A percentile compares a stretch with the other conserved stretches of the same genome.
Conservation (phyloP, 2,329 filamentous ascomycete genomes). For the Penicillium sp. region DNA sequence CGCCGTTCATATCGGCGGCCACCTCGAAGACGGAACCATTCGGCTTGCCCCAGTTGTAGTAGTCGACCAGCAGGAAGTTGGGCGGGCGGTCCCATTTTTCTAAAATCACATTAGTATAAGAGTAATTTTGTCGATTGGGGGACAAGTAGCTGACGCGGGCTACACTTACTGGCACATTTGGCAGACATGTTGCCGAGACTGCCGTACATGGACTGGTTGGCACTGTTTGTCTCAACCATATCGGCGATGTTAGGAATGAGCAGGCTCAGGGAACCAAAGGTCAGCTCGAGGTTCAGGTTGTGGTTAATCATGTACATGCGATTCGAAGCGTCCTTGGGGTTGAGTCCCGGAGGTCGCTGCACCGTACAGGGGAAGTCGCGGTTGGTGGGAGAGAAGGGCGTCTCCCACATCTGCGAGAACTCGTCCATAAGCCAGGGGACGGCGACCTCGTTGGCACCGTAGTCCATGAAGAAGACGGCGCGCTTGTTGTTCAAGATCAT, state of each 20-base stretch:
- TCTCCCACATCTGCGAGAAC: conserved; percentile 89
- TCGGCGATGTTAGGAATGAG: conserved; percentile 73
- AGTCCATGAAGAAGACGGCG: conserved; percentile 82
- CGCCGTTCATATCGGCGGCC: conserved; percentile 71
- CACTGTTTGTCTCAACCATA: conserved; percentile 73
- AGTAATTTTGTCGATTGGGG: no score
- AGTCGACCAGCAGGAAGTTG: conserved; percentile 81
- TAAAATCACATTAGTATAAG: conserved; percentile 32
- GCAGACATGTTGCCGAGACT: conserved; percentile 67
- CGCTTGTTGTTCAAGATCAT: conserved; percentile 74
- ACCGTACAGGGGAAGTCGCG: conserved; percentile 75
- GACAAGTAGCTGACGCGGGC: neutral
- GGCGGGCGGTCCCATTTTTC: conserved; percentile 68
- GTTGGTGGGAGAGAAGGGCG: conserved; percentile 76
- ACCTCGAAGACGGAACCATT: conserved; percentile 78
- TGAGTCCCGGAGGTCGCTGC: conserved; percentile 74
- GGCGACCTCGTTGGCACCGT: conserved; percentile 75
- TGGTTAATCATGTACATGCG: conserved; percentile 86
- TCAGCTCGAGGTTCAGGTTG: conserved; percentile 82
- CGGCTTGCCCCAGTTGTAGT: conserved; percentile 73
- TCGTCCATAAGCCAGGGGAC: conserved; percentile 87
- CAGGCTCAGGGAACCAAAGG: conserved; percentile 65
- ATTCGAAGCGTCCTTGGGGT: conserved; percentile 56
- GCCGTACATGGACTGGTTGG: conserved; percentile 58
- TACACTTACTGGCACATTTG: conserved; percentile 61